Conservation (phyloP, 352 stramenopile species). For the Phytophthora sojae region DNA sequence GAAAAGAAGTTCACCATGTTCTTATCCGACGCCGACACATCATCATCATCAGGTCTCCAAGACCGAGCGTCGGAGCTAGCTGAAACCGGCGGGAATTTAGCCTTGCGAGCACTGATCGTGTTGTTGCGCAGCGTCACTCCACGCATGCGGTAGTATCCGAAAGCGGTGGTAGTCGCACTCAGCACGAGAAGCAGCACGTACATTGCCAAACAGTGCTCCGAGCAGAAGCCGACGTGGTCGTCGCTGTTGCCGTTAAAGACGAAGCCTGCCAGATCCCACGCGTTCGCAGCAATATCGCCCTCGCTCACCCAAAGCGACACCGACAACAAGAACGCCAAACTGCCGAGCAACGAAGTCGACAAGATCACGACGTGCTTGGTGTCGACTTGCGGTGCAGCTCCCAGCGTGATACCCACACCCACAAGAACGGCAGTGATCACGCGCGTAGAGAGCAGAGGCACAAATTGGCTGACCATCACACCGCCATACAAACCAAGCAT, state of each 20-base stretch:
- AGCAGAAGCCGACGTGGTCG: slow-evolving; percentile 60
- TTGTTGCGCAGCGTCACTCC: slow-evolving; percentile 40
- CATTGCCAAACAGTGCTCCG: slow-evolving; percentile 62
- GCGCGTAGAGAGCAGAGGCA: slow-evolving; percentile 64
- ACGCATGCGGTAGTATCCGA: slow-evolving; percentile 61
- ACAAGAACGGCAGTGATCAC: slow-evolving; percentile 63
- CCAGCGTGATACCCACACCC: slow-evolving; percentile 48
- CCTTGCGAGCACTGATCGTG: slow-evolving; percentile 40
- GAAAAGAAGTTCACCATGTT: slow-evolving; percentile 88
- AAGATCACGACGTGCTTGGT: slow-evolving; percentile 75
- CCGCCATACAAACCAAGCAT: slow-evolving; percentile 75
- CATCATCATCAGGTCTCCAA: slow-evolving; percentile 58
- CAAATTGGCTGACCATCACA: slow-evolving; percentile 72
- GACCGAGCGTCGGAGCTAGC: slow-evolving; percentile 83
- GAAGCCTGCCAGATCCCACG: slow-evolving; percentile 74
- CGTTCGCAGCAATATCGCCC: slow-evolving; percentile 66
- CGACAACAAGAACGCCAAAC: slow-evolving; percentile 70
- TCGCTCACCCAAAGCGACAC: slow-evolving; percentile 74
- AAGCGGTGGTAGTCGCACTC: slow-evolving; percentile 40
- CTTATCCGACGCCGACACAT: slow-evolving; percentile 31
- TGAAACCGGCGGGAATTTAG: slow-evolving; percentile 62
- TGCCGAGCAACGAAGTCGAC: slow-evolving; percentile 73
- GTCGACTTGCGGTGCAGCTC: slow-evolving; percentile 45
- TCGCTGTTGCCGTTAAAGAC: slow-evolving; percentile 65
- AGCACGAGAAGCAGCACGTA: slow-evolving; percentile 65